Base-by-base conservation (phyloP, 192 early-diverging fungal species). In the Thamnidium elegans region DNA sequence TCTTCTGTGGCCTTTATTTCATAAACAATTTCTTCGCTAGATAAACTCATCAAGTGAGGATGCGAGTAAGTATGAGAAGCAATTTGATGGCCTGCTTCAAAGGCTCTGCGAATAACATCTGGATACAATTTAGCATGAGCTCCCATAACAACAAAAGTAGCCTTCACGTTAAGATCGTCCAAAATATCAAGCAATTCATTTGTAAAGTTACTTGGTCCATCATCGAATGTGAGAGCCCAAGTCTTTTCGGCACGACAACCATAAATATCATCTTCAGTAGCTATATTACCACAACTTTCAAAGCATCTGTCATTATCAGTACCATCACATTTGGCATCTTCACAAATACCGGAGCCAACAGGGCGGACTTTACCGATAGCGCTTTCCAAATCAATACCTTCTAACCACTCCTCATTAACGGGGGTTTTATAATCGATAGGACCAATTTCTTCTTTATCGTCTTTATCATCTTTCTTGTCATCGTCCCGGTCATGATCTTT, bases 101-200 rank as follows among this genome's bases (percentile, higher is more conserved):
- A 72, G 4, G 78, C 78, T 19, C 76, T 70, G 17, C 63, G 73
- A 21, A 90, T 44, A 36, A 81, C 54, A 7, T 82, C 80, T 0
- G 78, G 74, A 34, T 78, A 64, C 26, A 74, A 55, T 50, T 81
- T 69, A 32, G 83, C 69, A 59, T 80, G 71, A 26, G 71, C 50
- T 9, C 89, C 89, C 46, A 82, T 77, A 15, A 91, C 82, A 65
- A 84, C 89, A 71, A 91, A 91, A 2, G 89, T 89, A 0, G 79
- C 88, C 66, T 87, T 89, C 46, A 88, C 64, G 47, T 78, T 63
- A 15, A 70, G 63, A 48, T 71, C 39, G 17, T 82, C 71, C 4
- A 91, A 71, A 0, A 71, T 59, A 62, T 84, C 80, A 7, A 90
- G 68, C 14, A 91, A 51, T 9, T 55, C 66, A 17, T 67, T 58